These are phyloP conservation scores for Malassezia cuniculi DNA, from an alignment of 1,284 basidiomycete species.

Conservation along the genomic window DNA sequence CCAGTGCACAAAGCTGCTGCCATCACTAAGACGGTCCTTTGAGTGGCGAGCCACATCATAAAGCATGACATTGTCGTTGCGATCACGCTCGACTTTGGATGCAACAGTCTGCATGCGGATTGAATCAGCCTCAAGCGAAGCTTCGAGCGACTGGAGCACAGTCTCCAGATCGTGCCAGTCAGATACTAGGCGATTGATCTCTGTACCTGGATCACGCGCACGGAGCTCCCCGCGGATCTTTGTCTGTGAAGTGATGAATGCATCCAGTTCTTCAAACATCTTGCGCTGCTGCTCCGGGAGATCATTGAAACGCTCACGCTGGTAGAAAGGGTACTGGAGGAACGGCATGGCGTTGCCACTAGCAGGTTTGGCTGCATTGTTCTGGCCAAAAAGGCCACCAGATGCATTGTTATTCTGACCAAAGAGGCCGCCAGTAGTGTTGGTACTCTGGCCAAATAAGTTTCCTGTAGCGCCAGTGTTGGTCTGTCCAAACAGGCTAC, in stretches of 20 bases:
- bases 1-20: constrained; percentile 28
- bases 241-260: constrained; percentile 19
- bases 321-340: constrained; percentile 26
- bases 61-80: constrained; percentile 26
- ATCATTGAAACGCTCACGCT: constrained; percentile 41
- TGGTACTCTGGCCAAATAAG: too few relatives aligned
- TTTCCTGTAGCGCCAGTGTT: too few relatives aligned
- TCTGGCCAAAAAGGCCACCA: constrained; percentile 5
- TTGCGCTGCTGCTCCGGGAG: constrained; percentile 32
- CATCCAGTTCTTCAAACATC: constrained; percentile 37
- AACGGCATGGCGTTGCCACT: constrained; percentile 20
- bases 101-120: constrained; percentile 17
- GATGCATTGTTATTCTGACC: neutral
- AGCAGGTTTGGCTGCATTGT: neutral
- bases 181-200: constrained; percentile 25
- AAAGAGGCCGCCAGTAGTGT: neutral
- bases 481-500: neutral
- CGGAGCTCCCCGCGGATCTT: constrained; percentile 29
- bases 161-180: constrained; percentile 33
- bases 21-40: constrained; percentile 24
- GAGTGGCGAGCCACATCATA: constrained; percentile 29
- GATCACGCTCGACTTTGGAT: constrained; percentile 27
- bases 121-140: constrained; percentile 26
- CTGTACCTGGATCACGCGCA: constrained; percentile 22
- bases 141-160: constrained; percentile 21